phyloP scores from a whole-genome alignment of 2,329 filamentous ascomycete species.

The Trichoderma sp. region DNA sequence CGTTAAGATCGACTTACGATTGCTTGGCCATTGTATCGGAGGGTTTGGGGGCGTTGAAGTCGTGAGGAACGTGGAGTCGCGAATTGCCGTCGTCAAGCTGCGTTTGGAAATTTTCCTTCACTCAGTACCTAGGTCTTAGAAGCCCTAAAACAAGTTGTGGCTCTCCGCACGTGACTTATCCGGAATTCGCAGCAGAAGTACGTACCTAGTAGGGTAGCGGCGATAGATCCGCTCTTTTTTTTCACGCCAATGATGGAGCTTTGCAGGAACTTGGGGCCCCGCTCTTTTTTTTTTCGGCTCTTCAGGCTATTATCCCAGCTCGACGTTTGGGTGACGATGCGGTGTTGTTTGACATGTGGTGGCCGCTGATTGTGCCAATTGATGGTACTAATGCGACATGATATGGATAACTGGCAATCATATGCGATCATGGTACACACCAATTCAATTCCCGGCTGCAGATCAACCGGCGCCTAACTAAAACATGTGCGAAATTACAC shows the following conservation, averaged over 20 bases:
- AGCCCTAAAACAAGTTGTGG: constrained; percentile 45
- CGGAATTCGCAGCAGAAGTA: neutral
- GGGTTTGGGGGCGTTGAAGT: constrained; percentile 48
- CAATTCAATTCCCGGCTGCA: neutral
- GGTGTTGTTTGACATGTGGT: neutral
- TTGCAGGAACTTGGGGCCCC: constrained; percentile 12
- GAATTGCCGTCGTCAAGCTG: constrained; percentile 44
- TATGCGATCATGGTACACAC: neutral
- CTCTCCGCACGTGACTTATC: constrained; percentile 42
- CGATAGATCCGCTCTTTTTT: neutral
- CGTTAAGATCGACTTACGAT: constrained; percentile 55
- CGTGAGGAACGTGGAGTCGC: constrained; percentile 45
- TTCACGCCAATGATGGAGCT: neutral
- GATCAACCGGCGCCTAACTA: neutral
- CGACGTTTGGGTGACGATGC: neutral
- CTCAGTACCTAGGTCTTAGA: constrained; percentile 35
- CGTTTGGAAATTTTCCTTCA: constrained; percentile 43
- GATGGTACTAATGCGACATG: neutral
- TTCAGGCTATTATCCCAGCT: neutral
- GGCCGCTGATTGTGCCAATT: neutral
- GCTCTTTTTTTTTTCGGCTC: neutral
- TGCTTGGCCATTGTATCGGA: constrained; percentile 65
- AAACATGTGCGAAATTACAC: neutral
- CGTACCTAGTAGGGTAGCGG: neutral
- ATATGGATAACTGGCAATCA: neutral